Base-by-base conservation (phyloP, 2,329 filamentous ascomycete genomes). In the Alternaria longipes region DNA sequence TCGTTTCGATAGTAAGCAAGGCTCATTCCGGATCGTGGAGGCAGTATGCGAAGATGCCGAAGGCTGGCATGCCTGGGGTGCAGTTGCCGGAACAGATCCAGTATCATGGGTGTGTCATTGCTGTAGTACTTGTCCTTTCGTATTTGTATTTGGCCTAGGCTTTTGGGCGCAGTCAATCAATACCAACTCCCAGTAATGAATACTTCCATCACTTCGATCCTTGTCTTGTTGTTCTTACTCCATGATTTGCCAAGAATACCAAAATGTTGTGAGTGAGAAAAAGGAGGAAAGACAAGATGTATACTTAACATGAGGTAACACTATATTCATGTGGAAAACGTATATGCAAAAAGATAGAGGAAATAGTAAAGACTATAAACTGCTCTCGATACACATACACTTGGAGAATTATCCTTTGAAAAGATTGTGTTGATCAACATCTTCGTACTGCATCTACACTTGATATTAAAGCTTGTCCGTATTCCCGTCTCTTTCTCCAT, bases 371-470 rank as follows among this genome's bases (percentile, higher is more conserved):
- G 12, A 0, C 18, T 11, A 24, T 8, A 38, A n/a, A 8, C 14
- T 8, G 11, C 8, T 3, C 28, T 28, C 28, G 5, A 24, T 22
- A 49, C 11, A 49, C 14, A 49, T 6, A 34, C 28, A 4, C 46
- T 22, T 36, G 20, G 32, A 38, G 14, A 50, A 9, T 24, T 7
- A 50, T 24, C 26, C 11, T 26, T n/a, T 38, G n/a, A 12, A 24
- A 11, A 50, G 14, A 50, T 50, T 36, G 32, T 32, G 46, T 32
- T 36, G 30, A 38, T 50, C 38, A 38, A 50, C 30, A 38, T 50
- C 46, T 50, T 50, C 46, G 32, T 38, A 50, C 46, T 12, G 20
- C 30, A 26, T 50, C 32, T 38, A 36, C 46, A 50, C 30, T 38
- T 36, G 30, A 20, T 42, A 42, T 42, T 24, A 24, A 42, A 42